phyloP scores from a whole-genome alignment of 495 filamentous ascomycete genomes.

The Peziza echinospora region DNA sequence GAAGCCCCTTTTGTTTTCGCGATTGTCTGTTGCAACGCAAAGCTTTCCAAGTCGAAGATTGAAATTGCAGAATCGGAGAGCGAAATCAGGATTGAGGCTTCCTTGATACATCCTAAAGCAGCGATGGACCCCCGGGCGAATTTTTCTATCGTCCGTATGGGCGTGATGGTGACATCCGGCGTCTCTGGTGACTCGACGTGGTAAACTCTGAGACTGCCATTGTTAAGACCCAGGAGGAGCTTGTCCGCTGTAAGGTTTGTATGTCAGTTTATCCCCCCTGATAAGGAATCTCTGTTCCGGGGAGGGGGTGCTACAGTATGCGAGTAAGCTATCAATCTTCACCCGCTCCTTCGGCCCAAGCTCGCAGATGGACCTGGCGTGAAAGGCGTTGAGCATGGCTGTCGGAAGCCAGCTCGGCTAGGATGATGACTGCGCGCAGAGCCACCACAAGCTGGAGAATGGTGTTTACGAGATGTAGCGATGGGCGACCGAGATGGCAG shows the following conservation, averaged over 20 bases:
- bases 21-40: slow-evolving; percentile 57
- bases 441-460: too few species aligned
- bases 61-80: slow-evolving; percentile 72
- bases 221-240: slow-evolving; percentile 74
- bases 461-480: too few species aligned
- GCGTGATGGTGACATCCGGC: slow-evolving; percentile 39
- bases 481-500: too few species aligned
- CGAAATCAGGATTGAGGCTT: slow-evolving; percentile 72
- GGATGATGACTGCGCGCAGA: too few species aligned
- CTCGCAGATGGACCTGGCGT: slow-evolving; percentile 87
- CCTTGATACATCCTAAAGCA: slow-evolving; percentile 85
- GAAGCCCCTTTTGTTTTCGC: slow-evolving; percentile 67
- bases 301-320: slow-evolving; percentile 40
- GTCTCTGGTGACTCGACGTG: slow-evolving; percentile 41
- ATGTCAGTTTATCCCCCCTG: slow-evolving; percentile 3
- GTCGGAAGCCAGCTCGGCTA: too few species aligned
- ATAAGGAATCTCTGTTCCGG: background rate
- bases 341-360: slow-evolving; percentile 85
- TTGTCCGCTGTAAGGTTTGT: slow-evolving; percentile 42
- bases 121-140: slow-evolving; percentile 78
- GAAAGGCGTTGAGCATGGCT: slow-evolving; percentile 94
- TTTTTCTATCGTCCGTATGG: slow-evolving; percentile 76
- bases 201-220: slow-evolving; percentile 74
- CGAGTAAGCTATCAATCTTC: slow-evolving; percentile 79
- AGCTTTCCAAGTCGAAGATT: slow-evolving; percentile 71